Evolutionary conservation across 306 rosid species (phyloP), one percentile per base, ranked within the genome.

Genomic region (Begonia peltatifolia): DNA sequence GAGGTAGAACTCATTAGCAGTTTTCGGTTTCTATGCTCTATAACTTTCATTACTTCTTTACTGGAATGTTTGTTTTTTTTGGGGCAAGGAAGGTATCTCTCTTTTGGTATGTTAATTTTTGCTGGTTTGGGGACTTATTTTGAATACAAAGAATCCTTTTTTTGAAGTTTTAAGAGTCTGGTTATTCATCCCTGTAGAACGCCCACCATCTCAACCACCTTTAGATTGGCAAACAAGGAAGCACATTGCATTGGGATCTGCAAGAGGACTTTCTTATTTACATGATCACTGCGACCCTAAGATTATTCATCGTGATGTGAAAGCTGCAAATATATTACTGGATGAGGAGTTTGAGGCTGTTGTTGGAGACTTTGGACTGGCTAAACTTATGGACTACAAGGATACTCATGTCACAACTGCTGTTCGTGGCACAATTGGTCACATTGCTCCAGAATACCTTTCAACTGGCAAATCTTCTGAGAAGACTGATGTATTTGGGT

Each of bases 211-310:
- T 18, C 79, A 69, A 12, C 15, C 69, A 0, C 83, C 87, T 15
- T 87, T 88, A 55, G 81, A 74, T 57, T 84, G 95, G 95, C 61
- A 56, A 67, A 67, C 18, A 56, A 67, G 95, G 47, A 66, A 82
- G 70, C 57, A 47, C 43, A 84, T 84, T 50, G 79, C 97, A 2
- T 51, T 88, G 48, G 97, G 95, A 64, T 20, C 97, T 73, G 93
- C 97, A 5, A 74, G 87, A 70, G 97, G 95, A 17, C 87, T 84
- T 55, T 80, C 93, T 52, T 84, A 88, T 73, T 76, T 88, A 68
- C 97, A 88, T 50, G 94, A 84, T 70, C 93, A 88, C 59, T 88
- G 93, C 68, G 88, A 84, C 71, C 95, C 96, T 11, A 84, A 84
- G 74, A 84, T 88, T 63, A 88, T 88, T 71, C 96, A 84, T 58